Conservation (phyloP, 1,284 basidiomycete species). For the Nidula niveotomentosa region DNA sequence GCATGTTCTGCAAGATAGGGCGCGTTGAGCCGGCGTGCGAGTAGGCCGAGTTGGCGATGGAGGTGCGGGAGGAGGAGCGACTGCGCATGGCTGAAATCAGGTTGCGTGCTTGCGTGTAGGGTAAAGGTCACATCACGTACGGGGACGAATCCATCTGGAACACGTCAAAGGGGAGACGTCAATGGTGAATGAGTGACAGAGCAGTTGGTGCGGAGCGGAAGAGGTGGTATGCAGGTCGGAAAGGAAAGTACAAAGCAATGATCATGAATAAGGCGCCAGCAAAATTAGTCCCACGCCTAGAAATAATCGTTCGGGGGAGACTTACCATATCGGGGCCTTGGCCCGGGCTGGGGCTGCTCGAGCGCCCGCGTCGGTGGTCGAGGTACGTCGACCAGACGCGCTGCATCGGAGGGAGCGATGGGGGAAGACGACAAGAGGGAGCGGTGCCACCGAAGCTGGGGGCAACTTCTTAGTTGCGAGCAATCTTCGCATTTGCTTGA, state of each 20-base stretch:
- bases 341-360: neutral
- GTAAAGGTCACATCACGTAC: neutral
- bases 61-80: neutral
- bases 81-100: neutral
- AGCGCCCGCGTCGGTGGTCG: neutral
- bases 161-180: neutral
- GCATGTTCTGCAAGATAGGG: neutral
- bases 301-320: neutral
- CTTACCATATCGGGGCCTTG: neutral
- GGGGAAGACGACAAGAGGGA: too few relatives aligned
- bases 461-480: too few relatives aligned
- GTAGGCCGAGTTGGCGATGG: neutral
- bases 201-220: neutral
- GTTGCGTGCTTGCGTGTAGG: neutral
- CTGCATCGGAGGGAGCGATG: neutral
- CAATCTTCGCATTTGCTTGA: too few relatives aligned
- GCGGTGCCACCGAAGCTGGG: too few relatives aligned
- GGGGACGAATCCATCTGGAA: neutral
- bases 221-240: neutral
- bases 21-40: neutral
- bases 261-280: neutral
- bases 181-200: neutral
- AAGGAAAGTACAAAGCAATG: neutral
- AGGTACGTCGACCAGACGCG: conserved; percentile 1
- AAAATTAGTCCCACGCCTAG: neutral